Base-by-base conservation (phyloP, 768 basidiomycete species). In the Psilocybe subaeruginosa region DNA sequence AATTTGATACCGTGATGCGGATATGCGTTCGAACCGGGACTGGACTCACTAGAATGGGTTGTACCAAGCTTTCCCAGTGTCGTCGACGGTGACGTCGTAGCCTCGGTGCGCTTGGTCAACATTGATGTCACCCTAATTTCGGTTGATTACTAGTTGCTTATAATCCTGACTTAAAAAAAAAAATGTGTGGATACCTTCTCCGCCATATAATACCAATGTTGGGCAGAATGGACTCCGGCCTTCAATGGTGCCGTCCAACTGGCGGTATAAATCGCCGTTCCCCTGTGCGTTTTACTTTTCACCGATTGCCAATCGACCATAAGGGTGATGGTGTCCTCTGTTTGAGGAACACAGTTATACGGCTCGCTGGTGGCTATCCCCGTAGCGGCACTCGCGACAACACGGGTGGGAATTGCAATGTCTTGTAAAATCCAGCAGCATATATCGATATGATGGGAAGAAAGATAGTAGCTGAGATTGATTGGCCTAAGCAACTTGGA, bases 151-250 rank as follows among this genome's bases (percentile, higher is more conserved):
- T 23, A 17, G 33, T n/a, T 54, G 7, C 4, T 43, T 43, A 43
- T n/a, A 43, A 14, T 43, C 41, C 14, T 35, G 6, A 35, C 33
- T 35, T 35, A 11, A 7, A 30, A 8, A 27, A 48, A 53, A 14
- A 23, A 55, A 8, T 19, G 17, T 59, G 16, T 51, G 52, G 48
- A 74, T 56, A 88, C 93, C 82, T 93, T 96, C 78, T 93, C 90
- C 52, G 85, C 95, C 91, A 96, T 93, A 76, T 95, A 96, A 75
- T 96, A 94, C 91, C 92, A 96, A 69, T 93, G 89, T 69, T 97
- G 95, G 43, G 89, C 90, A 7, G 91, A 89, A 73, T 96, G 94
- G 8, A 97, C 83, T n/a, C 94, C 95, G 19, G 91, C 82, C 71
- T 92, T 91, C 61, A 94, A 77, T 16, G 95, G 95, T 0, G 95